Conservation (phyloP, 2,329 filamentous ascomycete genomes). For the Fusarium nelsonii region DNA sequence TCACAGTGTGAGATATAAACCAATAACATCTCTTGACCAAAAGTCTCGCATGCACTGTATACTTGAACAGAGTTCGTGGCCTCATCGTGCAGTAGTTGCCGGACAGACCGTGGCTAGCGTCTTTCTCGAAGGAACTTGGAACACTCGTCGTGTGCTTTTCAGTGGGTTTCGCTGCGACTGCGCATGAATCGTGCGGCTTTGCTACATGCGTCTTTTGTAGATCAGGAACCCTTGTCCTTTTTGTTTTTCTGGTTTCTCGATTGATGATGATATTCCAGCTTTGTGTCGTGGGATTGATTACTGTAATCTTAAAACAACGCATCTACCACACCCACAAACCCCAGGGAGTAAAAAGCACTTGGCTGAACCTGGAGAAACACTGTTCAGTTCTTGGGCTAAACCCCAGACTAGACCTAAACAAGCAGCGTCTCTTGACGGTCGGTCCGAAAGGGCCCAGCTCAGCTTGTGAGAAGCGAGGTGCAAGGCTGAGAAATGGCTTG, state of each 20-base stretch:
- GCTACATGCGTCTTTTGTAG: constrained; percentile 4
- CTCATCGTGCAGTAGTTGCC: constrained; percentile 49
- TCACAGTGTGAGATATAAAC: constrained; percentile 34
- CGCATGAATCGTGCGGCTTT: constrained; percentile 31
- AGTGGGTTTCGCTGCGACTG: constrained; percentile 19
- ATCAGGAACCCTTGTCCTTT: constrained; percentile 6
- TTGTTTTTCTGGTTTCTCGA: neutral
- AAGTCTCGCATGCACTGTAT: constrained; percentile 38
- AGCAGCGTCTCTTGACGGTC: constrained; percentile 31
- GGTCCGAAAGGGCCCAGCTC: constrained; percentile 47
- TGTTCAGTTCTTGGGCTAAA: constrained; percentile 15
- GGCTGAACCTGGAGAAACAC: constrained; percentile 46
- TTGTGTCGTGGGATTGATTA: constrained; percentile 12
- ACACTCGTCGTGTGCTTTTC: constrained; percentile 38
- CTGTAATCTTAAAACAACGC: constrained; percentile 23
- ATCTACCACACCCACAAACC: constrained; percentile 20
- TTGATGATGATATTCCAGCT: neutral
- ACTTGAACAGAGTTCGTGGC: constrained; percentile 27
- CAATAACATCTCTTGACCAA: constrained; percentile 1
- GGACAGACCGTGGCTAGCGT: constrained; percentile 43
- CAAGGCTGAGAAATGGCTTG: constrained; percentile 41
- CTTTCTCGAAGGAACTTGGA: constrained; percentile 45
- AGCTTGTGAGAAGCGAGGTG: neutral
- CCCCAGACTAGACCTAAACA: constrained; percentile 40
- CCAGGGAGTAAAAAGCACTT: constrained; percentile 5